phyloP scores from a whole-genome alignment of 179 eudicot species.

The Silene vulgaris region DNA sequence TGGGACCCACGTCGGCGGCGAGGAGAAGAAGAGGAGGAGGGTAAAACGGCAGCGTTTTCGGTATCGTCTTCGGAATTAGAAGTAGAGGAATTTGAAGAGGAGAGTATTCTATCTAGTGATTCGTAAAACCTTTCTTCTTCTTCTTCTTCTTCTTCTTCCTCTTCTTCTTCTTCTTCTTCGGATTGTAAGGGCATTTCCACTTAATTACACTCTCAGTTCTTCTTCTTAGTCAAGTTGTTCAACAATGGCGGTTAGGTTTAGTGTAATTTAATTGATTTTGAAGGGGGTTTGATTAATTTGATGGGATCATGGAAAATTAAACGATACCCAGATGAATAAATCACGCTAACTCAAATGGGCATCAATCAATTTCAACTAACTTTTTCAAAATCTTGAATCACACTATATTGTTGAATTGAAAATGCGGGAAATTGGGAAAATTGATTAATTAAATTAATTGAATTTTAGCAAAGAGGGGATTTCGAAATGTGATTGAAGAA shows the following conservation, averaged over 20 bases:
- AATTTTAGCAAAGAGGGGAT: background rate
- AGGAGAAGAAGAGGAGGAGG: background rate
- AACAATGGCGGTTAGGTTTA: background rate
- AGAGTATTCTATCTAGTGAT: constrained; percentile 66
- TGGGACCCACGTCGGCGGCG: constrained; percentile 14
- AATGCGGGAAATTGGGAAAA: background rate
- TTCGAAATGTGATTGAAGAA: background rate
- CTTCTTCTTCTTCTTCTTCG: constrained; percentile 30
- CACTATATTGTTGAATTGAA: background rate
- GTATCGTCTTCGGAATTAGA: constrained; percentile 44
- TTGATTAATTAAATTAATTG: background rate
- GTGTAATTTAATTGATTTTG: background rate
- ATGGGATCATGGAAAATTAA: constrained; percentile 22
- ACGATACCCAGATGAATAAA: constrained; percentile 12
- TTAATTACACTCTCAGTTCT: background rate
- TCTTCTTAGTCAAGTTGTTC: background rate
- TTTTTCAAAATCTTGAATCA: background rate
- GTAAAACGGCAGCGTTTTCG: constrained; percentile 17
- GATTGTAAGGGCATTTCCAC: constrained; percentile 46
- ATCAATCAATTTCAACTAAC: background rate
- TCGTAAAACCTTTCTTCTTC: constrained; percentile 59
- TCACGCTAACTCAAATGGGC: background rate
- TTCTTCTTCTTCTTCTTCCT: constrained; percentile 23
- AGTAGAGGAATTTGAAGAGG: constrained; percentile 60
- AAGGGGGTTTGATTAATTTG: background rate